Evolutionary conservation across 768 basidiomycete species (phyloP).

Genomic region (Trametes villosa): DNA sequence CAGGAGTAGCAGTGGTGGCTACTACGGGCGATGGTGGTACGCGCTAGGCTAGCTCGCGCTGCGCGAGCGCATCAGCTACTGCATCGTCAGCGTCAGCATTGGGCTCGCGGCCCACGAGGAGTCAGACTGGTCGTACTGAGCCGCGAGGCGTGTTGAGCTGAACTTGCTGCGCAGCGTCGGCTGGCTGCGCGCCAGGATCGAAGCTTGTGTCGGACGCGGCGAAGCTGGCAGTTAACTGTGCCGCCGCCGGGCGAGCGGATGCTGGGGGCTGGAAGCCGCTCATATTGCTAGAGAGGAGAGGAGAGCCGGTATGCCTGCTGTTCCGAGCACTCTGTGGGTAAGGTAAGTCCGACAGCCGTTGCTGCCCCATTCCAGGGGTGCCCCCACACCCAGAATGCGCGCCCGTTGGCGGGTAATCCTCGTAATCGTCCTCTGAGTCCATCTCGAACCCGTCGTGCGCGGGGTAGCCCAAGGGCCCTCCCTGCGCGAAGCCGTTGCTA

Average conservation of each 20-base stretch:
- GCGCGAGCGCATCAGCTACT: constrained; percentile 53
- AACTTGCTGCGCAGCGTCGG: constrained; percentile 64
- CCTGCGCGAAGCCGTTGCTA: constrained; percentile 39
- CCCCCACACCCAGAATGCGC: constrained; percentile 70
- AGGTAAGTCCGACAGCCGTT: constrained; percentile 46
- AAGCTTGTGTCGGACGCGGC: constrained; percentile 48
- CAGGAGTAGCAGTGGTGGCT: constrained; percentile 58
- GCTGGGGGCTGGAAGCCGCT: constrained; percentile 34
- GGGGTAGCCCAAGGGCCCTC: constrained; percentile 60
- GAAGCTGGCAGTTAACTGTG: constrained; percentile 48
- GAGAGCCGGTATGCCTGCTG: constrained; percentile 21
- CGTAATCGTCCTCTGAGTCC: constrained; percentile 75
- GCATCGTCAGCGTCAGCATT: constrained; percentile 24
- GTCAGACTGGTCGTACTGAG: constrained; percentile 51
- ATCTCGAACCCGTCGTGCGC: constrained; percentile 73
- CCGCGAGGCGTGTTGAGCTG: constrained; percentile 64
- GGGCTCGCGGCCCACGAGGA: constrained; percentile 29
- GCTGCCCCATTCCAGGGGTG: constrained; percentile 65
- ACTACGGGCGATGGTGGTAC: constrained; percentile 56
- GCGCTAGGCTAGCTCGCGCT: constrained; percentile 81
- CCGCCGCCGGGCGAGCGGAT: constrained; percentile 45
- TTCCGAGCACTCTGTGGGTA: constrained; percentile 23
- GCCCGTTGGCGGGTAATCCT: constrained; percentile 67
- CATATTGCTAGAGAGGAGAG: constrained; percentile 31
- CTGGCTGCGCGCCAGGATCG: constrained; percentile 4